These are phyloP conservation scores for Chrysanthemum makinoi DNA, from an alignment of 129 eudicot genomes.

Conservation along the genomic window DNA sequence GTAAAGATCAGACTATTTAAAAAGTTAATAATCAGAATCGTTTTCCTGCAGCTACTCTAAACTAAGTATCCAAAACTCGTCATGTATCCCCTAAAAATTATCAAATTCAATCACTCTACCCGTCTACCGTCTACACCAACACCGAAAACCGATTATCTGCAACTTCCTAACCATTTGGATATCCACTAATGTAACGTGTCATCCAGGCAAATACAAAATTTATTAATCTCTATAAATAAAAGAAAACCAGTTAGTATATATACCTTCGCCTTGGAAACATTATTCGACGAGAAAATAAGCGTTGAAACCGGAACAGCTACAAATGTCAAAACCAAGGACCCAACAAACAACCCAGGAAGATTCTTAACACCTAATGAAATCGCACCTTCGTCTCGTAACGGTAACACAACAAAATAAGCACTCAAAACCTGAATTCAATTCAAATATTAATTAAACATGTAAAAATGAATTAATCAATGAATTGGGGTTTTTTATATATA, in stretches of 20 bases:
- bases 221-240: conserved; percentile 2
- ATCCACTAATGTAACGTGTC: too few relatives aligned
- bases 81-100: too few relatives aligned
- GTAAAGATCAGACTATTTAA: too few relatives aligned
- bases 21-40: too few relatives aligned
- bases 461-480: too few relatives aligned
- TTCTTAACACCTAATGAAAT: conserved; percentile 69
- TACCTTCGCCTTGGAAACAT: conserved; percentile 66
- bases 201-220: neutral
- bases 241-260: neutral
- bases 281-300: conserved; percentile 61
- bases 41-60: too few relatives aligned
- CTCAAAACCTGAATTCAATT: conserved; percentile 60
- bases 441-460: too few relatives aligned
- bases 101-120: too few relatives aligned
- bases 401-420: conserved; percentile 86
- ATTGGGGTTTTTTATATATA: neutral
- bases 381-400: conserved; percentile 95
- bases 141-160: neutral
- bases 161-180: neutral
- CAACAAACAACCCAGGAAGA: conserved; percentile 77
- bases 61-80: too few relatives aligned
- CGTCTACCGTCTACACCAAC: too few relatives aligned
- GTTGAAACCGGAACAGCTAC: conserved; percentile 85
- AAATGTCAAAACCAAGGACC: conserved; percentile 76